phyloP scores from a whole-genome alignment of 768 basidiomycete species.

The Baorangia bicolor region DNA sequence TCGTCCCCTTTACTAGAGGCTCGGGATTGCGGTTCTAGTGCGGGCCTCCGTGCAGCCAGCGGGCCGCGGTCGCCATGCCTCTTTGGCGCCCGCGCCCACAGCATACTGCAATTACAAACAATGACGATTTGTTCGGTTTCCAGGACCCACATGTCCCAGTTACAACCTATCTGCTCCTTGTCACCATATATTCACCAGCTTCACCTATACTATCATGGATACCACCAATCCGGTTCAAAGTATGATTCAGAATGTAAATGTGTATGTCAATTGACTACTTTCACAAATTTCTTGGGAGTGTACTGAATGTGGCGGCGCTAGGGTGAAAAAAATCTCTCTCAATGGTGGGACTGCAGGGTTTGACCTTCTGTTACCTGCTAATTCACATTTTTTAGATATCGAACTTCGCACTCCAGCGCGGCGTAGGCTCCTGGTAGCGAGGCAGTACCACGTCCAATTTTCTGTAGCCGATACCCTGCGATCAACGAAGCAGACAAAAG shows the following conservation, averaged over 20 bases:
- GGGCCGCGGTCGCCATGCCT: not conserved
- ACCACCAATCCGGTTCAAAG: not conserved
- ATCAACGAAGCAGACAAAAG: slow-evolving; percentile 13
- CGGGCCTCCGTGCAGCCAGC: not conserved
- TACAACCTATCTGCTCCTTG: not conserved
- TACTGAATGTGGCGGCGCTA: slow-evolving; percentile 1
- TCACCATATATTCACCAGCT: not conserved
- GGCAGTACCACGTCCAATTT: slow-evolving; percentile 13
- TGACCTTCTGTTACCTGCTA: not conserved
- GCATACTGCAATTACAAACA: slow-evolving; percentile 16
- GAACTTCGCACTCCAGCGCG: slow-evolving; percentile 9
- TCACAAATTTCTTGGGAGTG: not conserved
- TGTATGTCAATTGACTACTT: slow-evolving; percentile 2
- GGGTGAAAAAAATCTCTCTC: slow-evolving; percentile 10
- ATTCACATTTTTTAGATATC: slow-evolving; percentile 4
- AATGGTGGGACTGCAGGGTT: slow-evolving; percentile 2
- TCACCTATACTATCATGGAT: slow-evolving; percentile 1
- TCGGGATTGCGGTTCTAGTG: slow-evolving; percentile 3
- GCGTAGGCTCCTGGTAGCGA: slow-evolving; percentile 2
- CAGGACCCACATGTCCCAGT: slow-evolving; percentile 3
- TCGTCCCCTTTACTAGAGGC: not conserved
- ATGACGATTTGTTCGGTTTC: not conserved
- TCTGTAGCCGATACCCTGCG: slow-evolving; percentile 7
- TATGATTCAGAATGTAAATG: not conserved
- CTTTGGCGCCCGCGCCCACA: slow-evolving; percentile 20